A percentile compares a stretch with the other conserved stretches of the same genome.
Evolutionary conservation across 108 stramenopile species (phyloP).

Genomic region (Cafeteria roenbergensis): DNA sequence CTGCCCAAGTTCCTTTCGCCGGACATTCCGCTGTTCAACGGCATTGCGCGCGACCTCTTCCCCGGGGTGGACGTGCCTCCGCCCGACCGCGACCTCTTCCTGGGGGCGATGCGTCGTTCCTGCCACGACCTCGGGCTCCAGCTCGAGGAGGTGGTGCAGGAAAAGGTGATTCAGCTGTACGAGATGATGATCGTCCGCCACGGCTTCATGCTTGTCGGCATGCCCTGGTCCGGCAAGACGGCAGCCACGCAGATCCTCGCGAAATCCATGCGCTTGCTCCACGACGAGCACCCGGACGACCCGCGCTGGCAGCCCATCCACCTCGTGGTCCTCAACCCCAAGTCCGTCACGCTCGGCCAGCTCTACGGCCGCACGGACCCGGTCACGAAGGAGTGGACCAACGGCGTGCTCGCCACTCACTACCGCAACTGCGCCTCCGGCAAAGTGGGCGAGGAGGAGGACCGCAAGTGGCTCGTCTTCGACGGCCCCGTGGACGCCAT

Average conservation of each 20-base stretch:
- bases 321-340: conserved; percentile 51
- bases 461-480: conserved; percentile 56
- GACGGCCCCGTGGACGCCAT: conserved; percentile 61
- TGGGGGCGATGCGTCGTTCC: conserved; percentile 30
- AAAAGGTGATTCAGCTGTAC: conserved; percentile 54
- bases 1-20: conserved; percentile 52
- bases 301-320: conserved; percentile 43
- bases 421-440: conserved; percentile 50
- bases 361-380: conserved; percentile 51
- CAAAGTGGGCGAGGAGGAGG: conserved; percentile 37
- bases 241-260: conserved; percentile 26
- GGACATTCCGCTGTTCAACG: conserved; percentile 55
- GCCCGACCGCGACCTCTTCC: conserved; percentile 41
- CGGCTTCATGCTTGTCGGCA: conserved; percentile 60
- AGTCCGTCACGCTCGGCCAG: conserved; percentile 53
- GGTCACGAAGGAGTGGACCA: conserved; percentile 55
- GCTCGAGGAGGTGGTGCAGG: conserved; percentile 44
- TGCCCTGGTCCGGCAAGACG: conserved; percentile 52
- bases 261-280: conserved; percentile 21
- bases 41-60: conserved; percentile 49
- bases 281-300: conserved; percentile 34
- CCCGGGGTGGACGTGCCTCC: conserved; percentile 43
- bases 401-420: conserved; percentile 50
- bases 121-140: conserved; percentile 35
- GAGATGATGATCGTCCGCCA: conserved; percentile 64